Evolutionary conservation across 2,329 filamentous ascomycete genomes (phyloP).

Genomic region (Epichloe bromicola): DNA sequence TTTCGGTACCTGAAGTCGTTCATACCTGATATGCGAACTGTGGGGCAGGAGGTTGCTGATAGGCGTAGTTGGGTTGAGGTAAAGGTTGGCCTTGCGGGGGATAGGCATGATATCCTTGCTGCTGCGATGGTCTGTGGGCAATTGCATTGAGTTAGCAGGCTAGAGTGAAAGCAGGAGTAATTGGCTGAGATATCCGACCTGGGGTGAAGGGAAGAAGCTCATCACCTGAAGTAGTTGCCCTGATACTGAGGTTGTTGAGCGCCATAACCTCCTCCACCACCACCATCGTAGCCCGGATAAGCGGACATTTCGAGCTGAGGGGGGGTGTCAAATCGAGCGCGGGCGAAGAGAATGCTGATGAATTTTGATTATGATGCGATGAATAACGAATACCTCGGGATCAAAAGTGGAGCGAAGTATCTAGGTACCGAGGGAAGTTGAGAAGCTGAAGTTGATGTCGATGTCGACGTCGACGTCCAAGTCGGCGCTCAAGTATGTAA

Average conservation of each 20-base stretch:
- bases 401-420: neutral
- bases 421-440: neutral
- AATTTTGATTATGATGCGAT: neutral
- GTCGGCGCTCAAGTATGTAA: too few species aligned
- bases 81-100: conserved; percentile 33
- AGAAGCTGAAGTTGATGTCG: neutral
- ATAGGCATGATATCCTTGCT: conserved; percentile 22
- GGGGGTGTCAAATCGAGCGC: neutral
- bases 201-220: neutral
- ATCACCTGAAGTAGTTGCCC: conserved; percentile 18
- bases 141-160: neutral
- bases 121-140: conserved; percentile 4
- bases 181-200: too few species aligned
- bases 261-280: conserved; percentile 30
- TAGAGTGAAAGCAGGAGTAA: neutral
- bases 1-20: conserved; percentile 18
- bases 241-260: conserved; percentile 26
- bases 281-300: conserved; percentile 39
- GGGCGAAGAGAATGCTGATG: neutral
- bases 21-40: conserved; percentile 27
- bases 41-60: conserved; percentile 27
- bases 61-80: conserved; percentile 35
- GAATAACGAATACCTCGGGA: neutral
- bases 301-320: conserved; percentile 40
- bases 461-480: neutral